Base-by-base conservation (phyloP, 2,329 filamentous ascomycete genomes). In the Macrophomina phaseolina region DNA sequence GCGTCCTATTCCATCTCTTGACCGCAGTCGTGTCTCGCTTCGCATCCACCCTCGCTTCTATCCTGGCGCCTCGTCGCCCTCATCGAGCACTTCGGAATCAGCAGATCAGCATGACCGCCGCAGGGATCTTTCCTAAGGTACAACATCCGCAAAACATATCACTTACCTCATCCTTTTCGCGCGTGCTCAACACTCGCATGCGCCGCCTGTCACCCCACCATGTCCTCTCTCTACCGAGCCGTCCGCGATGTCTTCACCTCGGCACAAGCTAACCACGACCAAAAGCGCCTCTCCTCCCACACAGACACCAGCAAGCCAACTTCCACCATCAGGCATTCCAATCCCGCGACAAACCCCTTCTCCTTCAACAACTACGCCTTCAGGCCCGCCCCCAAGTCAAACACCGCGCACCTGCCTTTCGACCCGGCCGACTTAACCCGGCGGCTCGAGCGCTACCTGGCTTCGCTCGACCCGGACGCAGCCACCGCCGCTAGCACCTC, bases 351-450 rank as follows among this genome's bases (percentile, higher is more conserved):
- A 53, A 38, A 53, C 42, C 56, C 58, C 34, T 62, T 30, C 45
- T 62, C 58, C 16, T 62, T 62, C 45, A 62, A 62, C 32, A 62
- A n/a, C n/a, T 62, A 62, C 12, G 30, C 58, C 30, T 51, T 62
- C 58, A 62, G 30, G 42, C 58, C 58, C 32, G 58, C 45, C 3
- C 58, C 42, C 11, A 42, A 62, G 32, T 45, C 58, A 23, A 48
- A 5, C 40, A 5, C 58, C 9, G 16, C 30, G n/a, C 45, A 16
- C 4, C 9, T 18, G 4, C 58, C 58, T 11, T 23, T 62, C 58
- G 58, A 62, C 12, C 45, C 58, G n/a, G 58, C 58, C 58, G 58
- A 62, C 1, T 32, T 62, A 28, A 62, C 58, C 58, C 58, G 58
- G 6, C 42, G 45, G 14, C 58, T 62, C 11, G 45, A 62, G 42